Conservation (phyloP, 2,329 filamentous ascomycete species). For the Xylariales sp. region DNA sequence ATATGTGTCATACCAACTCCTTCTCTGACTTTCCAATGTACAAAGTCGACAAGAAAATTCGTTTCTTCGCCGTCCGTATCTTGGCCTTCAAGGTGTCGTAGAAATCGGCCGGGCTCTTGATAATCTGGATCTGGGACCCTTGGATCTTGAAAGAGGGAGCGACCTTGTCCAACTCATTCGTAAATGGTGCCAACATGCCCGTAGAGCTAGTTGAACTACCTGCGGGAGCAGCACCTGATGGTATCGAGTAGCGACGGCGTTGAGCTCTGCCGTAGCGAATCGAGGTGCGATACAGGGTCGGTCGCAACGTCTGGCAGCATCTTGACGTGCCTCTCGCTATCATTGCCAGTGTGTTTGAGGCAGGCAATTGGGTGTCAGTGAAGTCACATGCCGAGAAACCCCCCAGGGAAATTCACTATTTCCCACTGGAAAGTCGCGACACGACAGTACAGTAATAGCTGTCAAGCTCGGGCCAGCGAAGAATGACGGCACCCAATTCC, state of each 20-base stretch:
- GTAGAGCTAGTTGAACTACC: slow-evolving; percentile 25
- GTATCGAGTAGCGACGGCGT: slow-evolving; percentile 37
- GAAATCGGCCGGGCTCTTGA: slow-evolving; percentile 81
- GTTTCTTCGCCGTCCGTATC: slow-evolving; percentile 71
- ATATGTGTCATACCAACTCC: slow-evolving; percentile 60
- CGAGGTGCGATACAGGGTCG: slow-evolving; percentile 15
- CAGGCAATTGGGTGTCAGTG: too few relatives aligned
- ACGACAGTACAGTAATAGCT: too few relatives aligned
- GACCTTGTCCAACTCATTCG: slow-evolving; percentile 76
- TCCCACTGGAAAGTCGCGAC: too few relatives aligned
- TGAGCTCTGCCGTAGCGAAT: slow-evolving; percentile 25
- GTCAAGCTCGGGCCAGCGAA: too few relatives aligned
- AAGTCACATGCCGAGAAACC: too few relatives aligned
- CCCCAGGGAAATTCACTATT: too few relatives aligned
- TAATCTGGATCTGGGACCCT: slow-evolving; percentile 73
- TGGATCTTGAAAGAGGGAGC: slow-evolving; percentile 86
- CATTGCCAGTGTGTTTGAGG: slow-evolving; percentile 16
- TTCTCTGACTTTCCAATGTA: slow-evolving; percentile 93
- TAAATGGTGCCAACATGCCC: slow-evolving; percentile 48
- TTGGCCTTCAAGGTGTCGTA: slow-evolving; percentile 86
- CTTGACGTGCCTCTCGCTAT: slow-evolving; percentile 22
- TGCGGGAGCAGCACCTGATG: slow-evolving; percentile 20
- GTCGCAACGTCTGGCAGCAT: slow-evolving; percentile 24
- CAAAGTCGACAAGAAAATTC: slow-evolving; percentile 90
- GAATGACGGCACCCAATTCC: too few relatives aligned